Evolutionary conservation across 306 rosid species (phyloP).

Genomic region (Cucumis sativus): DNA sequence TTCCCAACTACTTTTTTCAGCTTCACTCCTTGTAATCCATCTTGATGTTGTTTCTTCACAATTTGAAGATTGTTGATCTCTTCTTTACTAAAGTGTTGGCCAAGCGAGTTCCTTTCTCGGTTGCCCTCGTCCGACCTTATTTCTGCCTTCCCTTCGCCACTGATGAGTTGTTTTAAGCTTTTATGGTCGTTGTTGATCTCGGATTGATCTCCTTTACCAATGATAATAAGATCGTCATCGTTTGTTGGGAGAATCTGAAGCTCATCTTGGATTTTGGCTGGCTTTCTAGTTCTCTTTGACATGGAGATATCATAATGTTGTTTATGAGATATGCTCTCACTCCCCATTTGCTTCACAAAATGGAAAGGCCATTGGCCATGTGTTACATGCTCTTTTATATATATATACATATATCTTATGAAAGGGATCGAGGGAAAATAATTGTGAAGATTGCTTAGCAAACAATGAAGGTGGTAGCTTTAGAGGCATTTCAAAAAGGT

Average conservation of each 20-base stretch:
- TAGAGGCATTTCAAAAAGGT: constrained; percentile 44
- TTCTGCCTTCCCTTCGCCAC: constrained; percentile 16
- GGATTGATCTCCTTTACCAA: background rate
- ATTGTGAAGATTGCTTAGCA: constrained; percentile 29
- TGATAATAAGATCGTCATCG: background rate
- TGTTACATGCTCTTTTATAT: background rate
- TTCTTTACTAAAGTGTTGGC: constrained; percentile 56
- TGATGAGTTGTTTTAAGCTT: constrained; percentile 68
- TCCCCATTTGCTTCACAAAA: constrained; percentile 28
- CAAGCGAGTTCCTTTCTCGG: constrained; percentile 39
- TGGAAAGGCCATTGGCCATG: background rate
- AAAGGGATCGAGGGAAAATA: background rate
- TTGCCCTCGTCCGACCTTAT: background rate
- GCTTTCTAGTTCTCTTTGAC: constrained; percentile 81
- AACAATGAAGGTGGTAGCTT: constrained; percentile 40
- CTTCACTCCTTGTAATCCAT: constrained; percentile 42
- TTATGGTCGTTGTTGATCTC: constrained; percentile 25
- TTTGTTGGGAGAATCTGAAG: constrained; percentile 13
- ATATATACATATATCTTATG: background rate
- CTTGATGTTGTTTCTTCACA: constrained; percentile 36
- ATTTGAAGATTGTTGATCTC: constrained; percentile 42
- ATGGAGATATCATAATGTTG: constrained; percentile 57
- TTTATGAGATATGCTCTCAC: constrained; percentile 23
- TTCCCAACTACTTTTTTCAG: constrained; percentile 58
- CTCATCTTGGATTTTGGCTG: constrained; percentile 5